Percentiles rank a stretch among this genome's conserved stretches.
phyloP scores from a whole-genome alignment of 805 yeast genomes.

The Teunomyces lycoperdinae region DNA sequence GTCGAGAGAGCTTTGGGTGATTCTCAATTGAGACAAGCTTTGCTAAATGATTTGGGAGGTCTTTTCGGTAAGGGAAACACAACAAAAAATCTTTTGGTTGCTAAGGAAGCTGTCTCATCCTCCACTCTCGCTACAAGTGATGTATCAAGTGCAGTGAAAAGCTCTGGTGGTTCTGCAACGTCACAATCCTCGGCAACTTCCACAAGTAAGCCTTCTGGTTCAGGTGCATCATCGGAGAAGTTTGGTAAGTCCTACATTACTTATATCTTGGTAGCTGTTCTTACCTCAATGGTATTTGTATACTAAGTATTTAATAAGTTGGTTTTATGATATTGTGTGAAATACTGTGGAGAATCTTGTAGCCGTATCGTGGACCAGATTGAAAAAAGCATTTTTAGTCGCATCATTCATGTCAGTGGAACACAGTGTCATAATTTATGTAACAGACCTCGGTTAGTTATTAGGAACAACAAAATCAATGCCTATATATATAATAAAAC shows the following conservation, averaged over 20 bases:
- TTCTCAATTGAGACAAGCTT: constrained; percentile 18
- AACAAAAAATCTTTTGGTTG: constrained; percentile 6
- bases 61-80: constrained; percentile 16
- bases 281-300: neutral
- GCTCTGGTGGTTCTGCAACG: neutral
- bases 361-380: neutral
- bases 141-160: neutral
- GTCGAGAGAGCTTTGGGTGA: constrained; percentile 23
- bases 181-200: neutral
- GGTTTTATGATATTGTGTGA: neutral
- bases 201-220: neutral
- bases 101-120: neutral
- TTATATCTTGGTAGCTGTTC: neutral
- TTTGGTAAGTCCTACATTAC: neutral
- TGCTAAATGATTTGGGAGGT: constrained; percentile 18
- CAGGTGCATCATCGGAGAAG: neutral
- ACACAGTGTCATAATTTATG: neutral
- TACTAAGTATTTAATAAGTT: neutral
- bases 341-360: neutral
- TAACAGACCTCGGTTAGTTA: neutral
- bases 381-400: too few relatives aligned
- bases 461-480: too few relatives aligned
- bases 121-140: neutral
- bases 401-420: too few relatives aligned
- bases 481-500: neutral